Conservation (phyloP, 1,139 yeast genomes). For the Yamadazyma trypodendri region DNA sequence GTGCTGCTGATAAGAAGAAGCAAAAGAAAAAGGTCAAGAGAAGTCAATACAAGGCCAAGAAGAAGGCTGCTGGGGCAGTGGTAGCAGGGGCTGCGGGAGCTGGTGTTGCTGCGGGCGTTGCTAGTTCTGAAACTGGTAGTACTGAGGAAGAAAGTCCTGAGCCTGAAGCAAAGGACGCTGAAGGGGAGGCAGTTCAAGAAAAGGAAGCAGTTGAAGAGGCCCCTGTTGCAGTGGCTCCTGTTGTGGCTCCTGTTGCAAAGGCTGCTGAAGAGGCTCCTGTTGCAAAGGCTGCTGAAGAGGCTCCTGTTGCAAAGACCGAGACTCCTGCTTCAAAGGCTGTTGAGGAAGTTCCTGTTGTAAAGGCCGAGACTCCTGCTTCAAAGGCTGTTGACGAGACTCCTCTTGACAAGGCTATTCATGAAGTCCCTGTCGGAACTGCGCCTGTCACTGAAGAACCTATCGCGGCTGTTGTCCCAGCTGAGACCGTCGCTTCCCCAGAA, state of each 20-base stretch:
- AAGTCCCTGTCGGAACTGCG: constrained; percentile 1
- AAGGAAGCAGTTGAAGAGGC: constrained; percentile 5
- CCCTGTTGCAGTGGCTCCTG: constrained; percentile 4
- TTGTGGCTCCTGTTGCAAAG: constrained; percentile 5
- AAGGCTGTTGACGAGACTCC: background rate
- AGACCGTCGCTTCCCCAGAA: background rate
- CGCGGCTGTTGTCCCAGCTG: background rate
- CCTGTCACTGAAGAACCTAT: constrained; percentile 3
- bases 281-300: constrained; percentile 4
- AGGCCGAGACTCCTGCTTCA: no score
- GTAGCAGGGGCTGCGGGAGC: constrained; percentile 22
- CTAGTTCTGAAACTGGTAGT: constrained; percentile 19
- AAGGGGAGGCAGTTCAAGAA: background rate
- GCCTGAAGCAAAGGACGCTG: constrained; percentile 9
- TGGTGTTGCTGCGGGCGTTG: constrained; percentile 16
- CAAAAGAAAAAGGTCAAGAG: constrained; percentile 51
- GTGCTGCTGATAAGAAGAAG: constrained; percentile 44
- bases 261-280: constrained; percentile 7
- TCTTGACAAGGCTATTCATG: constrained; percentile 4
- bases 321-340: no score
- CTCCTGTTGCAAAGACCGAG: no score
- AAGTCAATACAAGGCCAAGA: constrained; percentile 45
- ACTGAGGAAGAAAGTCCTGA: constrained; percentile 24
- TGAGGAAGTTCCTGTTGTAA: constrained; percentile 1
- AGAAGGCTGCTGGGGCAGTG: constrained; percentile 41